Percentiles rank a stretch among this genome's conserved stretches.
Conservation (phyloP, 208 protist genomes). For the Leishmania major region DNA sequence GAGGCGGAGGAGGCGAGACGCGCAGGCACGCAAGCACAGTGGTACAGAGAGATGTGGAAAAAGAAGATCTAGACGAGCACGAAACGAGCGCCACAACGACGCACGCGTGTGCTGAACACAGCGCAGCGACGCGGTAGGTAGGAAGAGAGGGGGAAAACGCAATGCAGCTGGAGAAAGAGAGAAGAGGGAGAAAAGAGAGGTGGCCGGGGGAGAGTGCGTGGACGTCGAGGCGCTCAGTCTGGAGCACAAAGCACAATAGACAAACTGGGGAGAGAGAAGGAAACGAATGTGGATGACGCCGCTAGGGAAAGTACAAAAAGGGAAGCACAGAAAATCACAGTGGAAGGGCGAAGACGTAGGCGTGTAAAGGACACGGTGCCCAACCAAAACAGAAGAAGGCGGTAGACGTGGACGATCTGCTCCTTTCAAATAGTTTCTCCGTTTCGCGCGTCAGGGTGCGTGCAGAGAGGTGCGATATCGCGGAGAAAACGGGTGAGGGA, state of each 20-base stretch:
- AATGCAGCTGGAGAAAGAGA: not conserved
- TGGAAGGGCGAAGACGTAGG: not conserved
- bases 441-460: not conserved
- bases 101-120: not conserved
- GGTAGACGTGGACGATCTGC: not conserved
- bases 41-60: not conserved
- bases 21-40: not conserved
- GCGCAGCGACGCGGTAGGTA: not conserved
- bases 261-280: too few species aligned
- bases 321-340: not conserved
- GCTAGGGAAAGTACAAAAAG: not conserved
- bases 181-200: not conserved
- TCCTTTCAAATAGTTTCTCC: not conserved
- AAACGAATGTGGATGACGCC: not conserved
- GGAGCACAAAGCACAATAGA: not conserved
- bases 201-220: not conserved
- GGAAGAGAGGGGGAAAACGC: constrained; percentile 8
- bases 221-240: not conserved
- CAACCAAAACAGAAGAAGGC: not conserved
- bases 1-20: not conserved
- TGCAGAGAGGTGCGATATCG: not conserved
- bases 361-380: not conserved
- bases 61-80: not conserved
- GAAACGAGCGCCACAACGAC: not conserved
- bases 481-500: not conserved